phyloP scores from a whole-genome alignment of 352 stramenopile species.

The Phytophthora cajani region DNA sequence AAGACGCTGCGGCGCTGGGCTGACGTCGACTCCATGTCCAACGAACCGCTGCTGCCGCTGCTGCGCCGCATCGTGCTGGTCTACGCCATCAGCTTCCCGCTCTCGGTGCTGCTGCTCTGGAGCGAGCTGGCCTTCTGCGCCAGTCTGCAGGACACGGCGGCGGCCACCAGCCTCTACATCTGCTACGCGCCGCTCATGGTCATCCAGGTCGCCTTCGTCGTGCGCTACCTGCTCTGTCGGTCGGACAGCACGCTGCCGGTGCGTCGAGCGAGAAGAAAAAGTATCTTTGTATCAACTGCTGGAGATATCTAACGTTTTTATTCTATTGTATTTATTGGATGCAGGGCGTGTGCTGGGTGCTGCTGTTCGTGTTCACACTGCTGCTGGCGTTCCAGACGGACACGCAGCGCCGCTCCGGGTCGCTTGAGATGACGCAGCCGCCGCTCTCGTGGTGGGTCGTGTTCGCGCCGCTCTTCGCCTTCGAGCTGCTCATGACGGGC shows the following conservation, averaged over 20 bases:
- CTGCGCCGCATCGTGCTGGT: conserved; percentile 77
- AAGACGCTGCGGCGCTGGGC: conserved; percentile 77
- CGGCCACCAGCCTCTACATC: conserved; percentile 74
- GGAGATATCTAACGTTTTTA: neutral
- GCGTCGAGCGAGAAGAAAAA: conserved; percentile 23
- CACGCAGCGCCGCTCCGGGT: conserved; percentile 46
- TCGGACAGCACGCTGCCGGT: conserved; percentile 81
- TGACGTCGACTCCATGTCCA: conserved; percentile 82
- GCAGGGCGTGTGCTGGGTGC: conserved; percentile 79
- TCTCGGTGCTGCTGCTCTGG: conserved; percentile 79
- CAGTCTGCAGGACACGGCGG: conserved; percentile 52
- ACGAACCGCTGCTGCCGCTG: conserved; percentile 81
- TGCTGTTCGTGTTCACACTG: conserved; percentile 82
- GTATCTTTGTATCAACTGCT: conserved; percentile 12
- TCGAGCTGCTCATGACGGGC: conserved; percentile 66
- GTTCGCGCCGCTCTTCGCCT: conserved; percentile 66
- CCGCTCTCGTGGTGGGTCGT: conserved; percentile 81
- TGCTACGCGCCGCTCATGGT: conserved; percentile 83
- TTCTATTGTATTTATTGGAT: conserved; percentile 5
- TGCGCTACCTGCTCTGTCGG: conserved; percentile 82
- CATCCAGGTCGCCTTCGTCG: conserved; percentile 82
- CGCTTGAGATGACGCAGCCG: conserved; percentile 28
- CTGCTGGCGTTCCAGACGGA: conserved; percentile 82
- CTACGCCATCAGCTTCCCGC: conserved; percentile 76
- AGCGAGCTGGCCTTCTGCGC: conserved; percentile 86